Conservation (phyloP, 1,284 basidiomycete species). For the Ustilago shanxiensis region DNA sequence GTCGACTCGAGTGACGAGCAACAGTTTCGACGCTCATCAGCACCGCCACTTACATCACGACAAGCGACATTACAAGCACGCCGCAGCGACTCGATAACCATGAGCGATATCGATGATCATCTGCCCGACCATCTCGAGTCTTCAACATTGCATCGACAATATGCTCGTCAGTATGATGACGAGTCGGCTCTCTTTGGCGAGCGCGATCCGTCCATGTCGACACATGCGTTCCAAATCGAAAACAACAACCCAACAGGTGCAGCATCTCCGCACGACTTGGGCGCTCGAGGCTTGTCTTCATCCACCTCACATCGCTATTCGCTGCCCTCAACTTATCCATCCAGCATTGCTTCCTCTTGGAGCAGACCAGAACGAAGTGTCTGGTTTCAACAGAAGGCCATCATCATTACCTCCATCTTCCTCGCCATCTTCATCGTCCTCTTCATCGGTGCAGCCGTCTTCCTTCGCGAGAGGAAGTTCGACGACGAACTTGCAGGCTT, state of each 20-base stretch:
- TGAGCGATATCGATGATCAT: constrained; percentile 29
- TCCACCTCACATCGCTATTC: constrained; percentile 30
- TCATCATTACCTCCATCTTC: constrained; percentile 67
- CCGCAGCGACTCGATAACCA: background rate
- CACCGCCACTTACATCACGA: constrained; percentile 15
- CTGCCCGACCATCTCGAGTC: constrained; percentile 10
- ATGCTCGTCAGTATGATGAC: constrained; percentile 32
- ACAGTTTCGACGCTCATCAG: background rate
- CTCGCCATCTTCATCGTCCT: constrained; percentile 69
- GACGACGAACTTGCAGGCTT: constrained; percentile 48
- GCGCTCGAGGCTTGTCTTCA: background rate
- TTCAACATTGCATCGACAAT: constrained; percentile 21
- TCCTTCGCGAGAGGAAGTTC: constrained; percentile 62
- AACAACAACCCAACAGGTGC: background rate
- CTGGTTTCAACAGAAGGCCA: constrained; percentile 66
- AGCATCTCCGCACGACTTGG: constrained; percentile 4
- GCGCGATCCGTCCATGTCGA: constrained; percentile 18
- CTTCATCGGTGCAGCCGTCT: constrained; percentile 67
- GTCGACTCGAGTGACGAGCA: background rate
- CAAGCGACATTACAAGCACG: constrained; percentile 1
- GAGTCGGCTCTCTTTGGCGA: constrained; percentile 28
- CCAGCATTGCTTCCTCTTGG: constrained; percentile 60
- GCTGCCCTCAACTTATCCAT: constrained; percentile 54
- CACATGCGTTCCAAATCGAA: constrained; percentile 5
- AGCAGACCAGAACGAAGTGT: constrained; percentile 51